Base-by-base conservation (phyloP, 176 grass and related monocot species). In the Hsuehochloa calcarea region DNA sequence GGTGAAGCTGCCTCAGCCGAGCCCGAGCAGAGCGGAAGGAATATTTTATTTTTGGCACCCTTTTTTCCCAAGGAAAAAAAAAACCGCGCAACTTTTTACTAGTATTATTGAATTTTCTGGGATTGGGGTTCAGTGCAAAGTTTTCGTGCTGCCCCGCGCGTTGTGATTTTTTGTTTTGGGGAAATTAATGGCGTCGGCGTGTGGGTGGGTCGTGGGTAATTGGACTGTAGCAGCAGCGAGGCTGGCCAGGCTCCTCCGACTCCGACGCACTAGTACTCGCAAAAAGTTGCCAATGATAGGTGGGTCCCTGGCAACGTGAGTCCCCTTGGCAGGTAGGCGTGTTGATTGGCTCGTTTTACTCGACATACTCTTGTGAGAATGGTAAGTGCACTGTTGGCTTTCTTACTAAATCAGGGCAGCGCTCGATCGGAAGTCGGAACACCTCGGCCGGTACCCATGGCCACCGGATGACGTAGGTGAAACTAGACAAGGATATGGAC, bases 171-270 rank as follows among this genome's bases (percentile, higher is more conserved):
- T 76, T 31, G 49, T 22, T 43, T 70, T 40, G 43, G 49, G 54
- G 64, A 70, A 77, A 86, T 82, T 46, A 77, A 90, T 86, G 83
- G 78, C 23, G 74, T 44, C 26, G 67, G 74, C 64, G 44, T 1
- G 65, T 49, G 17, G 78, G 54, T 82, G 31, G 70, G 77, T 34
- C 31, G 31, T 34, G 31, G 31, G 31, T 34, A 3, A 2, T 89
- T 77, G 77, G 52, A 40, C 70, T 70, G 82, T 76, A 69, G 82
- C 4, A 3, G 68, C 39, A 6, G 50, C 39, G 60, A 69, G 79
- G 31, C 31, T 34, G 31, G 31, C 31, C 31, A 34, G 31, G 3
- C 31, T 34, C 31, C 31, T 34, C 49, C 23, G 26, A 73, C 31
- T 34, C 49, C 23, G 26, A 73, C 12, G 68, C 54, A 62, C 40